Base-by-base conservation (phyloP, 2,329 filamentous ascomycete genomes). In the Bisporella sp. region DNA sequence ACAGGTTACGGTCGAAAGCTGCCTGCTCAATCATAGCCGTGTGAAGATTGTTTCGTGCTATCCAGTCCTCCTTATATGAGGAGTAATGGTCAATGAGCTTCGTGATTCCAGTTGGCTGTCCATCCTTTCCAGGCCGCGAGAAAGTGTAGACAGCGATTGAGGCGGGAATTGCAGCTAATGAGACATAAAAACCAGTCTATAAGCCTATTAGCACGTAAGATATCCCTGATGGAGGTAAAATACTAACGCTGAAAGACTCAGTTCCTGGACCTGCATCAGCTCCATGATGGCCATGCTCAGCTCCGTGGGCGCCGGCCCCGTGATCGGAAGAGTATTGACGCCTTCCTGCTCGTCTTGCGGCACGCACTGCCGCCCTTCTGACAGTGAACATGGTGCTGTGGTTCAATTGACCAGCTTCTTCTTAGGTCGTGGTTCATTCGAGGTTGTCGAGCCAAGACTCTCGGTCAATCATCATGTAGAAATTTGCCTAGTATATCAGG, bases 21-120 rank as follows among this genome's bases (percentile, higher is more conserved):
- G 81, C 82, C 68, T 79, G 77, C 70, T 85, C 80, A 55, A 84
- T 68, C 57, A 78, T 75, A 52, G 72, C 70, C 8, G 77, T 79
- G 66, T 84, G 82, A 47, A 84, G 62, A 49, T 76, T 74, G 62
- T 84, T 85, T 59, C 75, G 72, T 58, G 73, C 69, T 48, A 74
- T 74, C 67, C 73, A 79, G 41, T 69, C 64, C 52, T 78, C 73
- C 59, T 78, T 71, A 51, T 73, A 73, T 28, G 74, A 67, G 35
- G 73, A 72, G 65, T 77, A 84, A 57, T 73, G 73, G 57, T 75
- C 68, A 62, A 85, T 80, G 61, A 79, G 31, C 31, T 53, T 62
- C 65, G 74, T 73, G 52, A 78, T 62, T 54, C 67, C 67, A 4
- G 71, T 65, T 46, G 66, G 61, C 46, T 68, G 66, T 41, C 67